phyloP scores from a whole-genome alignment of 805 yeast species.

The Lachancea fermentati region DNA sequence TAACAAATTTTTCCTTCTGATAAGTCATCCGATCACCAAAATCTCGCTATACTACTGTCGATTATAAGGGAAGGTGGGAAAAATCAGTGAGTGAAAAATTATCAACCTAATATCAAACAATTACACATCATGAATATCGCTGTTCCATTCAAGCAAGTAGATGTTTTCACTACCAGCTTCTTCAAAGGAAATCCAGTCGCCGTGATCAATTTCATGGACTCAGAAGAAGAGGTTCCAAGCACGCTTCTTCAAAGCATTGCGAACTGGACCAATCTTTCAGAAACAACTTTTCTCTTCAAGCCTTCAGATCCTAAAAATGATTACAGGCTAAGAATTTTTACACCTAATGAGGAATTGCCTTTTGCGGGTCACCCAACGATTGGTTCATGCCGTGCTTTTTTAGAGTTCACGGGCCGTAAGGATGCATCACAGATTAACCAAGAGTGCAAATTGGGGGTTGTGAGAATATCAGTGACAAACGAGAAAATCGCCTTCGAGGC shows the following conservation, averaged over 20 bases:
- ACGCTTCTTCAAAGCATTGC: slow-evolving; percentile 45
- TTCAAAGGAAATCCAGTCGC: slow-evolving; percentile 54
- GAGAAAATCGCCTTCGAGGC: slow-evolving; percentile 30
- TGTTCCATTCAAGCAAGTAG: slow-evolving; percentile 33
- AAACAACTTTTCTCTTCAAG: slow-evolving; percentile 46
- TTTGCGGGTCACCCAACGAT: slow-evolving; percentile 65
- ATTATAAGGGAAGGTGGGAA: too few species aligned
- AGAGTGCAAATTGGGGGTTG: slow-evolving; percentile 43
- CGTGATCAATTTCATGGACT: slow-evolving; percentile 30
- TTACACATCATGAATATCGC: slow-evolving; percentile 3
- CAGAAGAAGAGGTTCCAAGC: slow-evolving; percentile 26
- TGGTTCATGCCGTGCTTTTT: slow-evolving; percentile 45
- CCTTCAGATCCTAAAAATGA: slow-evolving; percentile 34
- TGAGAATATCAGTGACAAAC: slow-evolving; percentile 29
- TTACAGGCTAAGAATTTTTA: slow-evolving; percentile 47
- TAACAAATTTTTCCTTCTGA: too few species aligned
- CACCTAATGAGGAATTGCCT: slow-evolving; percentile 44
- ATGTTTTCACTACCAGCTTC: slow-evolving; percentile 32
- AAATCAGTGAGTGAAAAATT: slow-evolving; percentile 10
- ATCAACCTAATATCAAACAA: too few species aligned
- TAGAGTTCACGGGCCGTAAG: slow-evolving; percentile 33
- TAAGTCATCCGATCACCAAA: too few species aligned
- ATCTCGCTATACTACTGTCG: too few species aligned
- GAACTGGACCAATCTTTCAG: slow-evolving; percentile 57
- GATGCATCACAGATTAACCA: slow-evolving; percentile 32